phyloP scores from a whole-genome alignment of 371 early-diverging fungal genomes.

The Syncephalastrum racemosum region DNA sequence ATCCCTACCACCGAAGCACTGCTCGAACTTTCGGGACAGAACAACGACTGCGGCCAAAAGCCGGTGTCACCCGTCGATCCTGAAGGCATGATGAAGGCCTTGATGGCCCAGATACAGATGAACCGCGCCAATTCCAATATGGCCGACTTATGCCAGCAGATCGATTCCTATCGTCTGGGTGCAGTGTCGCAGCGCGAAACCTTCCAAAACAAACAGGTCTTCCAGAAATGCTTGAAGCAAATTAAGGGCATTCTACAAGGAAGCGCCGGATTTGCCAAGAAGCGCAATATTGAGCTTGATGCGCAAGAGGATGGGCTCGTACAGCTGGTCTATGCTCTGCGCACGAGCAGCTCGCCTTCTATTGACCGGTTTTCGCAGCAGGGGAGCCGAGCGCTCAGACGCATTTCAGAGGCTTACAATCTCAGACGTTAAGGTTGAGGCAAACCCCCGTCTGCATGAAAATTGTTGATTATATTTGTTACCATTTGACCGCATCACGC shows the following conservation, averaged over 20 bases:
- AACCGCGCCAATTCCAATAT: slow-evolving; percentile 54
- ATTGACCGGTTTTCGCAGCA: slow-evolving; percentile 22
- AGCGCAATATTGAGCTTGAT: slow-evolving; percentile 24
- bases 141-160: slow-evolving; percentile 53
- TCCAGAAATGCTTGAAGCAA: slow-evolving; percentile 50
- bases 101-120: slow-evolving; percentile 56
- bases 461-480: too few relatives aligned
- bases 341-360: slow-evolving; percentile 33
- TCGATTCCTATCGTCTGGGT: slow-evolving; percentile 46
- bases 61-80: slow-evolving; percentile 44
- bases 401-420: slow-evolving; percentile 52
- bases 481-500: too few relatives aligned
- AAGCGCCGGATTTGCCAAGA: slow-evolving; percentile 38
- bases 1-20: slow-evolving; percentile 46
- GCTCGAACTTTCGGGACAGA: slow-evolving; percentile 47
- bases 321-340: slow-evolving; percentile 45
- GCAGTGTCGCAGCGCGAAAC: slow-evolving; percentile 44
- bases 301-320: slow-evolving; percentile 42
- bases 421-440: slow-evolving; percentile 11
- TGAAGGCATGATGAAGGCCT: slow-evolving; percentile 53
- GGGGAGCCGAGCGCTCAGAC: slow-evolving; percentile 31
- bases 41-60: slow-evolving; percentile 35
- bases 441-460: too few relatives aligned
- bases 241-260: slow-evolving; percentile 50
- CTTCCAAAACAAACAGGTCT: slow-evolving; percentile 52